Percentiles rank a stretch among this genome's conserved stretches.
These are phyloP conservation scores for Fremontodendron californicum DNA, from an alignment of 345 rosid genomes.

Conservation along the genomic window DNA sequence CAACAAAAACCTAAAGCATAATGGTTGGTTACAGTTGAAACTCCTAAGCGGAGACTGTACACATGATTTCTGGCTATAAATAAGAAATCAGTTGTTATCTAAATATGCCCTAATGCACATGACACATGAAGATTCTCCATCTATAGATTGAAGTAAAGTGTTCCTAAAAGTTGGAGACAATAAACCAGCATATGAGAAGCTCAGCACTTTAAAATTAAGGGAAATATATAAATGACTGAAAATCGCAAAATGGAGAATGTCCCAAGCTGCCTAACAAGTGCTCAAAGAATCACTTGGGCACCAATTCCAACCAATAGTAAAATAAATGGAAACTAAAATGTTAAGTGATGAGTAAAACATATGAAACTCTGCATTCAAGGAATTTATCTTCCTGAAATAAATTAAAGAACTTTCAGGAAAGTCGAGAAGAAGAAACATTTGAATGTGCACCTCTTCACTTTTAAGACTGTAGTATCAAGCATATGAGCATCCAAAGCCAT, in stretches of 20 bases:
- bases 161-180: not conserved
- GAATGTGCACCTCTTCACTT: not conserved
- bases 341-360: not conserved
- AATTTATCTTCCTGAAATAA: not conserved
- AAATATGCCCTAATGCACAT: not conserved
- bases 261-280: not conserved
- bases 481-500: not conserved
- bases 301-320: not conserved
- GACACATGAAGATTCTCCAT: not conserved
- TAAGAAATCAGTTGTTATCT: not conserved
- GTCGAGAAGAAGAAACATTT: not conserved
- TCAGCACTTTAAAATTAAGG: not conserved
- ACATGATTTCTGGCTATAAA: not conserved
- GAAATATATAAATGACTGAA: not conserved
- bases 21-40: not conserved
- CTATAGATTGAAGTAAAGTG: not conserved
- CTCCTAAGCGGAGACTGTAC: not conserved
- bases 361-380: not conserved
- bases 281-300: not conserved
- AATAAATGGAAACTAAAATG: not conserved
- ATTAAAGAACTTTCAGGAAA: not conserved
- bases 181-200: not conserved
- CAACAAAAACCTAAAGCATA: not conserved
- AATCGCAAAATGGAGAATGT: not conserved
- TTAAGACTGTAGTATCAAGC: not conserved